Base-by-base conservation (phyloP, 805 yeast species). In the Candida piceae region DNA sequence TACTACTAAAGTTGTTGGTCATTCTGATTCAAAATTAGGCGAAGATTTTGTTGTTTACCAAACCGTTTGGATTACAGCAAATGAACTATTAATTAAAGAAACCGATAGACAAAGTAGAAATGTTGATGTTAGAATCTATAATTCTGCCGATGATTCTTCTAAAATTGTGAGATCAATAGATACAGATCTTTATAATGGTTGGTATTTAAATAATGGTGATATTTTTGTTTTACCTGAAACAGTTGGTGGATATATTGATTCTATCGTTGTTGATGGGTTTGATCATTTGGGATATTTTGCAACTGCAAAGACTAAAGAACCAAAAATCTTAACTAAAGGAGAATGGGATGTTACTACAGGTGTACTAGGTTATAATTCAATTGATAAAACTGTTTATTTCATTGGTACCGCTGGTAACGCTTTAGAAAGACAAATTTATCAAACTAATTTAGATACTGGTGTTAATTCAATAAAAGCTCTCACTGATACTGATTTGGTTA, bases 211-310 rank as follows among this genome's bases (percentile, higher is more conserved):
- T 31, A 55, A 53, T 34, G 63, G 62, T 26, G 69, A 57, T 9
- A 57, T 72, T 11, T 39, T 53, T 15, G 57, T 62, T 1, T 52
- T 73, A 4, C 74, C 76, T 6, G 59, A 55, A 5, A 20, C 29
- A 4, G 15, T 35, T 17, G 50, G 50, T 21, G 90, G 90, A 0
- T 84, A 78, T 50, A 66, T 84, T 34, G 93, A 84, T 53, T 60
- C 76, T 3, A 68, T 77, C 11, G 76, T 72, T 13, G 68, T 66
- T 23, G 65, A 52, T 9, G 80, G 83, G 0, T 80, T 59, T 55
- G 75, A 72, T 42, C 93, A 84, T 53, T 58, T 84, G 32, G 85
- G 78, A 2, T 76, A 73, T 52, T 83, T 76, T 47, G 60, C 70
- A 13, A 63, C 72, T 2, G 67, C 72, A 1, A 52, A 60, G 5